Percentiles rank a stretch among this genome's conserved stretches.
phyloP scores from a whole-genome alignment of 805 yeast genomes.

The Myxozyma nipponensis region DNA sequence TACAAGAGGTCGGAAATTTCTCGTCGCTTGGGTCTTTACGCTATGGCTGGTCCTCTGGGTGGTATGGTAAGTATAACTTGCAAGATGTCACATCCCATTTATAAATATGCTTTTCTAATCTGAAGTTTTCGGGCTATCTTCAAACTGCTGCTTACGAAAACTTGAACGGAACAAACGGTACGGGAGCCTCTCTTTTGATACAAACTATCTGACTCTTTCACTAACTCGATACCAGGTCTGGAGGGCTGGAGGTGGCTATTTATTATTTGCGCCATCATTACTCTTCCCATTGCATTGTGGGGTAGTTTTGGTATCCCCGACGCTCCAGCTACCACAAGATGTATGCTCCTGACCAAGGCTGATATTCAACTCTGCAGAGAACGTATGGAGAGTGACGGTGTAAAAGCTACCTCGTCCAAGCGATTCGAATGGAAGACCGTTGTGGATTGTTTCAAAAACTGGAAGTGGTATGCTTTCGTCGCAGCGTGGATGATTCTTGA shows the following conservation, averaged over 20 bases:
- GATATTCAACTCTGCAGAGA: conserved; percentile 36
- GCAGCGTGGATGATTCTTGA: conserved; percentile 39
- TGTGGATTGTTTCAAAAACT: conserved; percentile 31
- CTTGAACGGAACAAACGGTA: conserved; percentile 43
- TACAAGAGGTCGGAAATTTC: conserved; percentile 44
- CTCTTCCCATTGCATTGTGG: conserved; percentile 39
- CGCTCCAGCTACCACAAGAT: conserved; percentile 44
- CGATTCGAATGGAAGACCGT: conserved; percentile 27
- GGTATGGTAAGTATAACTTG: conserved; percentile 33
- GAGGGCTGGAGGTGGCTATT: conserved; percentile 66
- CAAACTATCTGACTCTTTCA: too few relatives aligned
- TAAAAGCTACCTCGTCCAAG: conserved; percentile 24
- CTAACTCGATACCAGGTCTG: too few relatives aligned
- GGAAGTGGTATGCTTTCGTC: conserved; percentile 38
- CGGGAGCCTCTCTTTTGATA: too few relatives aligned
- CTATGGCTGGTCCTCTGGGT: conserved; percentile 42
- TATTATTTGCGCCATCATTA: conserved; percentile 55
- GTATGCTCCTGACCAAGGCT: conserved; percentile 35
- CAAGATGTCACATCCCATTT: not conserved
- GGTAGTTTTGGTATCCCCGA: conserved; percentile 50
- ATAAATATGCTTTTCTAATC: not conserved
- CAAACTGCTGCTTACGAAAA: conserved; percentile 44
- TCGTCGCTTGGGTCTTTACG: conserved; percentile 43
- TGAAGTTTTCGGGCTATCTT: conserved; percentile 41
- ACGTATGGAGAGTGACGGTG: conserved; percentile 36